These are phyloP conservation scores for Erythrophleum fordii DNA, from an alignment of 306 rosid genomes.

Conservation along the genomic window DNA sequence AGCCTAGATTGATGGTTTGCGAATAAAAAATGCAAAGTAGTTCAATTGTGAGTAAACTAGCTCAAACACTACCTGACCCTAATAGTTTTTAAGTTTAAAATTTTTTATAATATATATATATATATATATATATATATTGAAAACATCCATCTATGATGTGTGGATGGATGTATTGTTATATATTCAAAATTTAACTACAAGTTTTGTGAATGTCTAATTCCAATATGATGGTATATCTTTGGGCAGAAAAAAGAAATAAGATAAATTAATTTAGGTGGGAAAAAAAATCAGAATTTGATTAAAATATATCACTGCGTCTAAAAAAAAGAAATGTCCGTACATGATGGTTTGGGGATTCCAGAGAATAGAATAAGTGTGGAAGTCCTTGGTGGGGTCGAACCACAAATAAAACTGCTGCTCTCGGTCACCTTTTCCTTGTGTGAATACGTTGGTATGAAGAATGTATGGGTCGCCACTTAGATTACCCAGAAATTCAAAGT, in stretches of 20 bases:
- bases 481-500: slow-evolving; percentile 73
- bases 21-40: too few relatives aligned
- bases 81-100: too few relatives aligned
- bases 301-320: too few relatives aligned
- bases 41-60: too few relatives aligned
- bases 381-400: slow-evolving; percentile 77
- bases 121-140: too few relatives aligned
- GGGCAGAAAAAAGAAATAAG: not conserved
- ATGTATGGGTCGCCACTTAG: slow-evolving; percentile 71
- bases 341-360: slow-evolving; percentile 73
- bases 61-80: not conserved
- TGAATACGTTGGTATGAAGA: slow-evolving; percentile 61
- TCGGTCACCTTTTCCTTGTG: slow-evolving; percentile 64
- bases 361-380: slow-evolving; percentile 71
- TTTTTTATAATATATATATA: not conserved
- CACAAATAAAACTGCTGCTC: slow-evolving; percentile 71
- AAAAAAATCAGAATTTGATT: not conserved
- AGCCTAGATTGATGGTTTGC: too few relatives aligned
- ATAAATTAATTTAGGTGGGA: not conserved
- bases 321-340: too few relatives aligned
- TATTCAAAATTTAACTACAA: too few relatives aligned
- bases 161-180: too few relatives aligned
- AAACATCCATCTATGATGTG: too few relatives aligned
- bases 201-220: too few relatives aligned
- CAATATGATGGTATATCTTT: too few relatives aligned